phyloP scores from a whole-genome alignment of 257 asterid species.

The Phtheirospermum japonicum region DNA sequence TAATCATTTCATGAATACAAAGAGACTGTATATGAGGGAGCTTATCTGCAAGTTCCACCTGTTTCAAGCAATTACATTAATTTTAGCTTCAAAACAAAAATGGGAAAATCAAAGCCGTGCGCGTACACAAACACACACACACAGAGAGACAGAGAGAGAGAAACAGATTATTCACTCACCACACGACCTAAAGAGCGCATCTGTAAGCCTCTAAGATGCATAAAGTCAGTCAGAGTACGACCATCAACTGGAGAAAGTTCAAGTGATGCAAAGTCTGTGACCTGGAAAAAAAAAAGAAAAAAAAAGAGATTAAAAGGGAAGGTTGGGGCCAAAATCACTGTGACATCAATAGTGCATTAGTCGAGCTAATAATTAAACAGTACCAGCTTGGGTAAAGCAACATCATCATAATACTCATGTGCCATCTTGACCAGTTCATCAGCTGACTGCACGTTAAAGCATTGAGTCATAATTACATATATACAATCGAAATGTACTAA shows the following conservation, averaged over 20 bases:
- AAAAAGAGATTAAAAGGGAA: conserved; percentile 23
- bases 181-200: conserved; percentile 93
- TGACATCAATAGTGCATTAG: conserved; percentile 14
- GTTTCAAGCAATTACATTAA: conserved; percentile 38
- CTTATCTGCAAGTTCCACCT: conserved; percentile 95
- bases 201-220: conserved; percentile 95
- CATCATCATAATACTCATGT: conserved; percentile 70
- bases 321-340: conserved; percentile 11
- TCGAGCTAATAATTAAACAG: conserved; percentile 25
- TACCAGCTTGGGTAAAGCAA: conserved; percentile 98
- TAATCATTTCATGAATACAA: conserved; percentile 98
- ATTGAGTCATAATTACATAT: conserved; percentile 19
- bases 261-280: conserved; percentile 94
- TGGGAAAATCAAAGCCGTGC: conserved; percentile 5
- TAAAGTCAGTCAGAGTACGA: conserved; percentile 92
- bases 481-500: conserved; percentile 1
- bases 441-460: conserved; percentile 62
- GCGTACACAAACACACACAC: neutral
- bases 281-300: conserved; percentile 46
- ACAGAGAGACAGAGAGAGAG: conserved; percentile 1
- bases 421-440: conserved; percentile 90
- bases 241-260: conserved; percentile 99
- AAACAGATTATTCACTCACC: conserved; percentile 53
- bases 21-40: conserved; percentile 98
- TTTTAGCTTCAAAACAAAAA: conserved; percentile 18